Percentiles rank a stretch among this genome's conserved stretches.
phyloP scores from a whole-genome alignment of 2,329 filamentous ascomycete genomes.

The Pseudocercospora fuligena region DNA sequence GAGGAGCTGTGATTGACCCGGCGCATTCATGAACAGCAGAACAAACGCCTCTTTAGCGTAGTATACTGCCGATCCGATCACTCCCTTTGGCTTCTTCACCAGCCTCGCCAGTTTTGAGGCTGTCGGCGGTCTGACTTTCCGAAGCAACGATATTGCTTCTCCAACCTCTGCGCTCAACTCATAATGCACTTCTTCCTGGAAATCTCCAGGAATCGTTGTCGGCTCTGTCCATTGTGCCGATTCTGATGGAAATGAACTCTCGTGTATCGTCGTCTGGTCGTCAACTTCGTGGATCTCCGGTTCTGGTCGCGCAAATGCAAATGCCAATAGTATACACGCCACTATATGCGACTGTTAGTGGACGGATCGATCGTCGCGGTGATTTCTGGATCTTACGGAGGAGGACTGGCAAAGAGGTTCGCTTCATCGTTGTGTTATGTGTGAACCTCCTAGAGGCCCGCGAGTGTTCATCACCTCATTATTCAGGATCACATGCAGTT shows the following conservation, averaged over 20 bases:
- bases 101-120: constrained; percentile 47
- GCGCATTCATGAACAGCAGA: constrained; percentile 68
- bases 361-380: background rate
- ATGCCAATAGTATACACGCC: constrained; percentile 24
- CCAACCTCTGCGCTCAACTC: constrained; percentile 32
- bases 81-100: constrained; percentile 58
- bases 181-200: constrained; percentile 9
- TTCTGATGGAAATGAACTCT: constrained; percentile 14
- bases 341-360: constrained; percentile 15
- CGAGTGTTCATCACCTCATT: background rate
- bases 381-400: constrained; percentile 17
- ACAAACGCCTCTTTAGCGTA: constrained; percentile 68
- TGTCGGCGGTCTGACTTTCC: constrained; percentile 47
- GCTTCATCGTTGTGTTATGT: constrained; percentile 12
- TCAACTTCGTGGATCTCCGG: constrained; percentile 15
- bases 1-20: constrained; percentile 51
- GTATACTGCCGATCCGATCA: constrained; percentile 62
- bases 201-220: background rate
- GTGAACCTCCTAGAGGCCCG: background rate
- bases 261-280: constrained; percentile 15
- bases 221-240: constrained; percentile 15
- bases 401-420: constrained; percentile 21
- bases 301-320: constrained; percentile 23
- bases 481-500: background rate
- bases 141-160: constrained; percentile 49